Conservation (phyloP, 2,329 filamentous ascomycete species). For the Xylariaceae sp. region DNA sequence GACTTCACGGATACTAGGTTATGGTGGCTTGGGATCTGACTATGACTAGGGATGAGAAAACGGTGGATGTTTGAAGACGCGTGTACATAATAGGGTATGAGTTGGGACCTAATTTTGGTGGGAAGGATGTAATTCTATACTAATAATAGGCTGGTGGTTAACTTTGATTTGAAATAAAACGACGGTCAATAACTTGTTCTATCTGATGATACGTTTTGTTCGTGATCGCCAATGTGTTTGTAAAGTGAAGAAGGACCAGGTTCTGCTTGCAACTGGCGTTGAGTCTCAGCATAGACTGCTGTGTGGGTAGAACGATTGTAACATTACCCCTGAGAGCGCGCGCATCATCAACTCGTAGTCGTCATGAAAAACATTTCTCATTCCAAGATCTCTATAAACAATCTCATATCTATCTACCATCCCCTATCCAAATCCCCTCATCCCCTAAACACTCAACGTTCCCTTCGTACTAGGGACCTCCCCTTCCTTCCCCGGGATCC, state of each 20-base stretch:
- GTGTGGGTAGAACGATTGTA: too few species aligned
- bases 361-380: background rate
- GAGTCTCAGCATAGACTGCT: too few species aligned
- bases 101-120: background rate
- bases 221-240: too few species aligned
- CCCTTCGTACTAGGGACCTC: conserved; percentile 97
- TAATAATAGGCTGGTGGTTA: background rate
- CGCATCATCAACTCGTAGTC: too few species aligned
- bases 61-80: background rate
- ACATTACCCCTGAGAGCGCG: too few species aligned
- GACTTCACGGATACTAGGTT: background rate
- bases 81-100: background rate
- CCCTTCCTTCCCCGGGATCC: conserved; percentile 74
- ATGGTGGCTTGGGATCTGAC: background rate
- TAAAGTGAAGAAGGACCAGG: too few species aligned
- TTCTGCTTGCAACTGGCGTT: too few species aligned
- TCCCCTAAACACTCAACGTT: conserved; percentile 58
- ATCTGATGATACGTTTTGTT: too few species aligned
- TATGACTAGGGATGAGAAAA: background rate
- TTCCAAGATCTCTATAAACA: background rate
- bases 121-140: background rate
- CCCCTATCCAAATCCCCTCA: too few species aligned
- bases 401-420: background rate
- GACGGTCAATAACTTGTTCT: too few species aligned
- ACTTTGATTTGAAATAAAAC: background rate